Evolutionary conservation across 768 basidiomycete genomes (phyloP).

Genomic region (Leucocoprinus birnbaumii): DNA sequence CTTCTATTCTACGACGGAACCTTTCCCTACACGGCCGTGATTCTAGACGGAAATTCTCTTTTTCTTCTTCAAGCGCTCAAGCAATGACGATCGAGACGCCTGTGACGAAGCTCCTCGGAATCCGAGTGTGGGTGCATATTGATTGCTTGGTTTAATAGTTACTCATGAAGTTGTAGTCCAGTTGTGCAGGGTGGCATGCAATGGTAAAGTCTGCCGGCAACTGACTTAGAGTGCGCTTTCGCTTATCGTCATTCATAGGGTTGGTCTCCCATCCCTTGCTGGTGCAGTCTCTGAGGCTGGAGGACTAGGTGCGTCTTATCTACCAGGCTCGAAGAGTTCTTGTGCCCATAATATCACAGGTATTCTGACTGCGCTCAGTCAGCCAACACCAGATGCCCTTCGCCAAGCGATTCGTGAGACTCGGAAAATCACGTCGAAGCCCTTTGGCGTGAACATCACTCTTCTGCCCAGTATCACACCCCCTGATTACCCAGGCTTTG

Average conservation of each 20-base stretch:
- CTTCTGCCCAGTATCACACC: conserved; percentile 88
- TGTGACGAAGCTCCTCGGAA: conserved; percentile 63
- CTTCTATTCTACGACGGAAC: background rate
- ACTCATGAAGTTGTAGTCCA: conserved; percentile 41
- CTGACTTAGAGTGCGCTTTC: background rate
- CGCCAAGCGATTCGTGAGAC: conserved; percentile 80
- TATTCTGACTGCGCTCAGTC: conserved; percentile 84
- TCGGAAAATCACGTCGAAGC: conserved; percentile 61
- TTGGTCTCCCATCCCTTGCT: conserved; percentile 71
- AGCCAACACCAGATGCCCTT: conserved; percentile 81
- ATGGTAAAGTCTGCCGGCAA: conserved; percentile 58
- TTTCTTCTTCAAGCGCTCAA: background rate
- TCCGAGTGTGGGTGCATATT: conserved; percentile 52
- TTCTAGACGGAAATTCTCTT: background rate
- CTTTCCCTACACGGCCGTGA: background rate
- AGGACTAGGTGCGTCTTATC: conserved; percentile 52
- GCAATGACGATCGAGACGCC: conserved; percentile 46
- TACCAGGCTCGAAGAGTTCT: background rate
- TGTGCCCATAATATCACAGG: conserved; percentile 34
- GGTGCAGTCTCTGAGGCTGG: conserved; percentile 83
- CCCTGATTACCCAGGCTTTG: conserved; percentile 86
- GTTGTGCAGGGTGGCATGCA: conserved; percentile 91
- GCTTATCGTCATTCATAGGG: conserved; percentile 49
- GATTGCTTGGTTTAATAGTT: background rate
- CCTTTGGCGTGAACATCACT: conserved; percentile 85